Conservation (phyloP, 768 basidiomycete genomes). For the Pleurotus djamor region DNA sequence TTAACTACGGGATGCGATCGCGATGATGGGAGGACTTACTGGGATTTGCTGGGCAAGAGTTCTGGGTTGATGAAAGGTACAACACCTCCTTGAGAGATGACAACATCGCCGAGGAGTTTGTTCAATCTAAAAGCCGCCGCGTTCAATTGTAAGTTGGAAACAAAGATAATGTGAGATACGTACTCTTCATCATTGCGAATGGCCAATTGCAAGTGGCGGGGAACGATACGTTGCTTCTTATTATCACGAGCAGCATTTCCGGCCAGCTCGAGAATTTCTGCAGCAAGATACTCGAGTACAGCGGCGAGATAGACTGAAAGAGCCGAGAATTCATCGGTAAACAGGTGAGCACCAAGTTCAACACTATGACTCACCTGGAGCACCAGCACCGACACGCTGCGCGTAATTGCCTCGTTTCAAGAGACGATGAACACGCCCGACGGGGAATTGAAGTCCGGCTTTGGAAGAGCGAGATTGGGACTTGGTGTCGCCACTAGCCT, state of each 20-base stretch:
- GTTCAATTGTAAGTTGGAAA: background rate
- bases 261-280: conserved; percentile 83
- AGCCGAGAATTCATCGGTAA: background rate
- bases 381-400: conserved; percentile 76
- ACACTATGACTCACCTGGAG: conserved; percentile 47
- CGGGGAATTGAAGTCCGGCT: conserved; percentile 72
- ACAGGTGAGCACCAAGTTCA: background rate
- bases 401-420: conserved; percentile 79
- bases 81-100: conserved; percentile 96
- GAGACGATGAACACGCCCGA: conserved; percentile 80
- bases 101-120: conserved; percentile 73
- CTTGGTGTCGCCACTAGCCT: conserved; percentile 48
- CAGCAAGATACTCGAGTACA: conserved; percentile 81
- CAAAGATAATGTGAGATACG: conserved; percentile 9
- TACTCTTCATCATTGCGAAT: conserved; percentile 81
- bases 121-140: conserved; percentile 45
- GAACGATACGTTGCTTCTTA: conserved; percentile 86
- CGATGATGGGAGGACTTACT: background rate
- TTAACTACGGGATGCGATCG: background rate
- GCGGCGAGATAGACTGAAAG: conserved; percentile 73
- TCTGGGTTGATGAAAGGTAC: conserved; percentile 70
- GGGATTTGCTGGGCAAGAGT: conserved; percentile 26
- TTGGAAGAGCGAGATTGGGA: conserved; percentile 62
- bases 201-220: conserved; percentile 82
- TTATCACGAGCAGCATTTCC: conserved; percentile 73